Conservation (phyloP, 1,284 basidiomycete genomes). For the Rhodotorula sp. region DNA sequence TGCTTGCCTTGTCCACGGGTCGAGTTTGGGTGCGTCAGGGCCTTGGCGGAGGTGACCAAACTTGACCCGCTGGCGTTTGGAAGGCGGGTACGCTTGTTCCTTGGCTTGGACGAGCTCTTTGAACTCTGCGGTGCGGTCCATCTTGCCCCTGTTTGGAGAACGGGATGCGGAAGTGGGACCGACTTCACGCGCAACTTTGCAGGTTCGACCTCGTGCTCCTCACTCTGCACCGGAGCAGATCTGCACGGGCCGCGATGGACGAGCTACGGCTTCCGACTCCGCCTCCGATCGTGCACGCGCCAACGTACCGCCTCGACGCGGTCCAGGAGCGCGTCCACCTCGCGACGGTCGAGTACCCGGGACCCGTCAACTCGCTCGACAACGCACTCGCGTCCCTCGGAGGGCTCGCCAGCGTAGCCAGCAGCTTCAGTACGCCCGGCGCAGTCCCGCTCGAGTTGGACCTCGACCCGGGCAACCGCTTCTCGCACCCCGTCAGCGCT, state of each 20-base stretch:
- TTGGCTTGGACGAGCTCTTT: conserved; percentile 22
- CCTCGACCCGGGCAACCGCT: conserved; percentile 68
- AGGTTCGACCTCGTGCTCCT: too few species aligned
- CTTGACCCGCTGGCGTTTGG: conserved; percentile 26
- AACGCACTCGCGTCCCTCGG: conserved; percentile 66
- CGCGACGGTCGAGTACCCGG: conserved; percentile 85
- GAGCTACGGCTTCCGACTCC: conserved; percentile 11
- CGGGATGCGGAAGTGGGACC: neutral
- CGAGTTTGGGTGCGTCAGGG: conserved; percentile 1
- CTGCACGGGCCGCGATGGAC: neutral
- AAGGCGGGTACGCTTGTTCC: conserved; percentile 4
- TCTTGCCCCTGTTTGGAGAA: neutral
- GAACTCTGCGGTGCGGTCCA: conserved; percentile 38
- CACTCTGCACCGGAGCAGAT: too few species aligned
- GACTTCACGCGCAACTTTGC: too few species aligned
- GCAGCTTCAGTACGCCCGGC: conserved; percentile 56
- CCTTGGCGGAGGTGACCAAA: conserved; percentile 7
- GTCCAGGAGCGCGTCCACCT: conserved; percentile 41
- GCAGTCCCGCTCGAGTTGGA: conserved; percentile 62
- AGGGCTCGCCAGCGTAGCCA: conserved; percentile 66
- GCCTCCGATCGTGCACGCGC: conserved; percentile 10
- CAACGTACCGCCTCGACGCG: neutral
- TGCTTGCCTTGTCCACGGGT: conserved; percentile 37
- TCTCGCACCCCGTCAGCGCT: conserved; percentile 77
- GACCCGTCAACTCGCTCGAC: conserved; percentile 70